Percentiles rank a stretch among this genome's conserved stretches.
These are phyloP conservation scores for Mortierella sp. DNA, from an alignment of 371 early-diverging fungal genomes.

Conservation along the genomic window DNA sequence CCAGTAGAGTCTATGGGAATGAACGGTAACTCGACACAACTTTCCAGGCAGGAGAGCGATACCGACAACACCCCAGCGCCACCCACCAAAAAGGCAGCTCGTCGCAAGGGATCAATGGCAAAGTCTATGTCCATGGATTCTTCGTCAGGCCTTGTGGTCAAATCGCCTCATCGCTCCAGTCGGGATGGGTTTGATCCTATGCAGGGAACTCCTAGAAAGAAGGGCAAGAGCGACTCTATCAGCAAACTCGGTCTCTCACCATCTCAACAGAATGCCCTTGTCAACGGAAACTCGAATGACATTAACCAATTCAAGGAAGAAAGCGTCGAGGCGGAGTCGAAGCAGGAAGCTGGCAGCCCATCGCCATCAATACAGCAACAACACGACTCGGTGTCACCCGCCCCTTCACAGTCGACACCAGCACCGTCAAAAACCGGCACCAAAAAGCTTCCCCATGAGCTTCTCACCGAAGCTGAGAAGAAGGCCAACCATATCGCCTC, in stretches of 20 bases:
- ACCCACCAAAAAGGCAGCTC: conserved; percentile 20
- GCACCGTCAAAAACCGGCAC: background rate
- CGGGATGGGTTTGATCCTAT: conserved; percentile 48
- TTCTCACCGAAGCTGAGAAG: conserved; percentile 90
- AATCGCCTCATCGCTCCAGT: conserved; percentile 34
- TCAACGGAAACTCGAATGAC: conserved; percentile 12
- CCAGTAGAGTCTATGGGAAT: conserved; percentile 13
- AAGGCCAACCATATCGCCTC: conserved; percentile 91
- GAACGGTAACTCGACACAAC: conserved; percentile 16
- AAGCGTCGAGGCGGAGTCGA: conserved; percentile 22
- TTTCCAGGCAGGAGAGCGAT: conserved; percentile 34
- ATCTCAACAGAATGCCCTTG: conserved; percentile 2
- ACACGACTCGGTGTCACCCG: conserved; percentile 20
- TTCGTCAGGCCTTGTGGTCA: conserved; percentile 30
- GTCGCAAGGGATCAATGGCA: conserved; percentile 35
- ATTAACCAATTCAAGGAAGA: conserved; percentile 15
- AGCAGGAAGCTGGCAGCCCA: conserved; percentile 14
- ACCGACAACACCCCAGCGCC: conserved; percentile 19
- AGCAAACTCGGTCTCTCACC: conserved; percentile 24
- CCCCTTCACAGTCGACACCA: conserved; percentile 43
- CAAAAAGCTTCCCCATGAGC: conserved; percentile 66
- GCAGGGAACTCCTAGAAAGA: conserved; percentile 20
- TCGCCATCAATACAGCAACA: conserved; percentile 26
- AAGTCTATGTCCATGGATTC: conserved; percentile 29
- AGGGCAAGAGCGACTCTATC: conserved; percentile 24